Conservation (phyloP, 805 yeast species). For the Wickerhamomyces queroliae region DNA sequence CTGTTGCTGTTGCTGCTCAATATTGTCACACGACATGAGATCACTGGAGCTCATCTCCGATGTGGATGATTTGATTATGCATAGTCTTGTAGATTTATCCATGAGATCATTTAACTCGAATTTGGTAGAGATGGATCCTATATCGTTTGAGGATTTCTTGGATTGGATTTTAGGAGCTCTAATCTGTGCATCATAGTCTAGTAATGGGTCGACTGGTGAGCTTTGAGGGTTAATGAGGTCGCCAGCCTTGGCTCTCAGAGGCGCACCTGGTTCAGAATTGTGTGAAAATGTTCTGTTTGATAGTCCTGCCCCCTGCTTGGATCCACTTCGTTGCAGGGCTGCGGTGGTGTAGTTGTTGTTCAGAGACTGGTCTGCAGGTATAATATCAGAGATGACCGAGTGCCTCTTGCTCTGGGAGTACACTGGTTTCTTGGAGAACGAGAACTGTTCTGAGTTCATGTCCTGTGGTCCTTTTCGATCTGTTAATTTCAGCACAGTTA, state of each 20-base stretch:
- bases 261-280: slow-evolving; percentile 3
- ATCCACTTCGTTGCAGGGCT: too few species aligned
- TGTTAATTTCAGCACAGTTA: too few species aligned
- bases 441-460: slow-evolving; percentile 17
- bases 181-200: slow-evolving; percentile 24
- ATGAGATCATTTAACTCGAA: slow-evolving; percentile 1
- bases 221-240: slow-evolving; percentile 4
- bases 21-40: too few species aligned
- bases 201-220: slow-evolving; percentile 18
- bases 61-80: too few species aligned
- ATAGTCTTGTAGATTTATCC: neutral
- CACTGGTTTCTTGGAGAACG: slow-evolving; percentile 23
- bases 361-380: slow-evolving; percentile 7
- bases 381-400: slow-evolving; percentile 18
- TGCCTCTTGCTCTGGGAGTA: slow-evolving; percentile 9
- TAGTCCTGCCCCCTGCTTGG: too few species aligned
- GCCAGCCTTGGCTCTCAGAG: neutral
- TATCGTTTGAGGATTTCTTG: slow-evolving; percentile 3
- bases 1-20: neutral
- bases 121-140: slow-evolving; percentile 5
- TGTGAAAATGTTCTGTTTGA: too few species aligned
- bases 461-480: too few species aligned
- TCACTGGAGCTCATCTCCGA: too few species aligned
- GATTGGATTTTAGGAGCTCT: slow-evolving; percentile 22
- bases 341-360: neutral